Conservation (phyloP, 140 eudicot genomes). For the Erigeron philadelphicus region DNA sequence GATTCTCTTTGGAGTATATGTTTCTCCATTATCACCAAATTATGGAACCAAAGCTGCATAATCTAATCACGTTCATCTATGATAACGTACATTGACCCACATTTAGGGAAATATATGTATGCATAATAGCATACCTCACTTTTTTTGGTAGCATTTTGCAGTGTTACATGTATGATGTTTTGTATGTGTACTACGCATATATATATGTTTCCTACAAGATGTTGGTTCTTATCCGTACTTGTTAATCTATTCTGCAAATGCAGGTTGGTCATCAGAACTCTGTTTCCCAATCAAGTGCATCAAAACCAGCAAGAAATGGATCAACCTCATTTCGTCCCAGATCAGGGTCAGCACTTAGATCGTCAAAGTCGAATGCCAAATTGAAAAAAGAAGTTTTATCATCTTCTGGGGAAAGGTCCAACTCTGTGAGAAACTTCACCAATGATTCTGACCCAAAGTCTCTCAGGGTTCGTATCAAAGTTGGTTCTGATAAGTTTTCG, state of each 20-base stretch:
- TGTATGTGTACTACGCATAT: not conserved
- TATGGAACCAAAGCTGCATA: conserved; percentile 2
- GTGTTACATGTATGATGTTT: not conserved
- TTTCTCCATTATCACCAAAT: not conserved
- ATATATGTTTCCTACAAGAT: not conserved
- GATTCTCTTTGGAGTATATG: conserved; percentile 17
- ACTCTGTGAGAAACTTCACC: conserved; percentile 25
- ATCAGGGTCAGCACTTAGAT: conserved; percentile 28
- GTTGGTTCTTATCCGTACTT: conserved; percentile 10
- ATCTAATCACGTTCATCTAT: conserved; percentile 10
- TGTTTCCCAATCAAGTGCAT: conserved; percentile 40
- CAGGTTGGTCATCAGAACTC: conserved; percentile 53
- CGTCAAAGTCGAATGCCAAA: conserved; percentile 30
- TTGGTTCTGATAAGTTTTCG: conserved; percentile 61
- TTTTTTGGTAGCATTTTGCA: not conserved
- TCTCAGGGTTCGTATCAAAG: conserved; percentile 69
- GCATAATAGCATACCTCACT: not conserved
- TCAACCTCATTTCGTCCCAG: conserved; percentile 26
- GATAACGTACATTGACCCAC: not conserved
- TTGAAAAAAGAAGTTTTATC: conserved; percentile 31
- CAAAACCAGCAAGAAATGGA: conserved; percentile 38
- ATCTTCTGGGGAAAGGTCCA: conserved; percentile 38
- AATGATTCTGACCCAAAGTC: conserved; percentile 57
- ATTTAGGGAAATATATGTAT: not conserved
- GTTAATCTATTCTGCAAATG: conserved; percentile 28